Evolutionary conservation across 352 stramenopile genomes (phyloP).

Genomic region (Globisporangium solare): DNA sequence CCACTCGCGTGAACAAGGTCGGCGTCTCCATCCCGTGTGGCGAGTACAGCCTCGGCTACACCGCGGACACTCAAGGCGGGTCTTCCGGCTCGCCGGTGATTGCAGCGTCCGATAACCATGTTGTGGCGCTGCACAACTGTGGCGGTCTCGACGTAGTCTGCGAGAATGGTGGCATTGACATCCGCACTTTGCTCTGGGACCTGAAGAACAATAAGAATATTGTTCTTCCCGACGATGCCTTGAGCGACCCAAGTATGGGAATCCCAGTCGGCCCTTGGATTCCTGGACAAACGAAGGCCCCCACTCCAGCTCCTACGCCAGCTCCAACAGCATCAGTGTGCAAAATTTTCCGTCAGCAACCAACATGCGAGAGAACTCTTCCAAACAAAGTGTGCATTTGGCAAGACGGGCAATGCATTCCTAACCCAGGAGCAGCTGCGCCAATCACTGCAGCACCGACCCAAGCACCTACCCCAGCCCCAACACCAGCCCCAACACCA

Average conservation of each 20-base stretch:
- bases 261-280: slow-evolving; percentile 24
- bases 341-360: slow-evolving; percentile 23
- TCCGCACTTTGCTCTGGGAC: slow-evolving; percentile 29
- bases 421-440: slow-evolving; percentile 9
- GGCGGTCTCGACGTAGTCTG: slow-evolving; percentile 22
- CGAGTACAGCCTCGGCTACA: slow-evolving; percentile 32
- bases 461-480: neutral
- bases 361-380: slow-evolving; percentile 25
- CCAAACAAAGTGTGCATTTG: slow-evolving; percentile 23
- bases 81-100: slow-evolving; percentile 45
- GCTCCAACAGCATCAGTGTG: slow-evolving; percentile 23
- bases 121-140: slow-evolving; percentile 49
- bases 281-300: slow-evolving; percentile 10
- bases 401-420: slow-evolving; percentile 13
- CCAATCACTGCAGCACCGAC: neutral
- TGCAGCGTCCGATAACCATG: slow-evolving; percentile 30
- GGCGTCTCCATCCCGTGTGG: slow-evolving; percentile 24
- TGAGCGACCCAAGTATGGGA: slow-evolving; percentile 19
- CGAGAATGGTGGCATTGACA: slow-evolving; percentile 29
- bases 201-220: slow-evolving; percentile 21
- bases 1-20: slow-evolving; percentile 13
- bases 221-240: slow-evolving; percentile 16
- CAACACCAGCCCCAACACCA: neutral
- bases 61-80: slow-evolving; percentile 31
- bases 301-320: slow-evolving; percentile 19